Percentiles rank a stretch among this genome's conserved stretches.
Evolutionary conservation across 768 basidiomycete genomes (phyloP).

Genomic region (Cystobasidium ongulense): DNA sequence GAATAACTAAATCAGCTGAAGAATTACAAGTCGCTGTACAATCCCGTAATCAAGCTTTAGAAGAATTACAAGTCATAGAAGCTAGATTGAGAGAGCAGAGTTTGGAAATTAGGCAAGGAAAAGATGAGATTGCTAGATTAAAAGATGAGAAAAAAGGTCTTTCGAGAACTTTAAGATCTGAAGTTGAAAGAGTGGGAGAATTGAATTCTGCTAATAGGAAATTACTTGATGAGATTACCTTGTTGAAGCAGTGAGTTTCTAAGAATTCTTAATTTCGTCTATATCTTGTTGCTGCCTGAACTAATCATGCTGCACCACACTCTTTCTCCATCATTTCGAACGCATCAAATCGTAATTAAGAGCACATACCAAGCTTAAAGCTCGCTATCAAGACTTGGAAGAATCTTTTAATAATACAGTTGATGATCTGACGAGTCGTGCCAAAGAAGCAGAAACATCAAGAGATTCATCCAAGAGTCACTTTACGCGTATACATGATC

Average conservation of each 20-base stretch:
- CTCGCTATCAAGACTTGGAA: not conserved
- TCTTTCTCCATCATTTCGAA: not conserved
- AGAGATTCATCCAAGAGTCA: not conserved
- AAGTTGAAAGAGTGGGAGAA: not conserved
- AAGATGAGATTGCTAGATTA: not conserved
- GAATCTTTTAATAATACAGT: not conserved
- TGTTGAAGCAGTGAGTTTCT: not conserved
- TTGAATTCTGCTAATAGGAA: not conserved
- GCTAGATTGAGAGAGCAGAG: not conserved
- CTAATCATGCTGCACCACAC: too few relatives aligned
- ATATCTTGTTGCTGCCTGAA: not conserved
- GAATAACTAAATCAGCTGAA: not conserved
- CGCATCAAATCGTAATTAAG: not conserved
- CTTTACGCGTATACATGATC: not conserved
- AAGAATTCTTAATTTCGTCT: not conserved
- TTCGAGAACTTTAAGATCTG: not conserved
- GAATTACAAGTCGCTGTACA: not conserved
- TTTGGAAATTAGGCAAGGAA: not conserved
- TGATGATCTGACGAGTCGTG: not conserved
- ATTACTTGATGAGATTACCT: not conserved
- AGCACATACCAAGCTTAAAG: not conserved
- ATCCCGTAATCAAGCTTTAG: not conserved
- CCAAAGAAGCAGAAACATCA: not conserved
- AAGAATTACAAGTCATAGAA: not conserved
- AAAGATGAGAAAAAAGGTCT: constrained; percentile 17